Percentiles rank a stretch among this genome's conserved stretches.
Evolutionary conservation across 2,329 filamentous ascomycete species (phyloP).

Genomic region (Arthrinium puccinioides): DNA sequence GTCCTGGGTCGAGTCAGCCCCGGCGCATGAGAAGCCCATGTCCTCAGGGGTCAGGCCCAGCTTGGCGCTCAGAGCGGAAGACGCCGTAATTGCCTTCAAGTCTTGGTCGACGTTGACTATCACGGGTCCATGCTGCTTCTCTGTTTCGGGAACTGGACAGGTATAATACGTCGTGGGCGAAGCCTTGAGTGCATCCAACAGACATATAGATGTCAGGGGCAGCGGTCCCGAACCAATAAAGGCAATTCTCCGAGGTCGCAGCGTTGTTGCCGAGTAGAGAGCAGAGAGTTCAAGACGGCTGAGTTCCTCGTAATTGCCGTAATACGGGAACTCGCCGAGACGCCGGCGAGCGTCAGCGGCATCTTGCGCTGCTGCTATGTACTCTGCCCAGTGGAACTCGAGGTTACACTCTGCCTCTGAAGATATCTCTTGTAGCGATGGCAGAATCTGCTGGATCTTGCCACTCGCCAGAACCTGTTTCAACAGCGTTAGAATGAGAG

Average conservation of each 20-base stretch:
- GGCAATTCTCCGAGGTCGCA: slow-evolving; percentile 26
- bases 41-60: slow-evolving; percentile 19
- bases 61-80: slow-evolving; percentile 19
- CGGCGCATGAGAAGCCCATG: slow-evolving; percentile 30
- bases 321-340: slow-evolving; percentile 38
- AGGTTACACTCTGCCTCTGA: slow-evolving; percentile 35
- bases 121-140: background rate
- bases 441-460: slow-evolving; percentile 23
- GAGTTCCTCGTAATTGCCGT: slow-evolving; percentile 40
- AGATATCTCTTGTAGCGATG: slow-evolving; percentile 32
- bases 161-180: too few relatives aligned
- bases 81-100: slow-evolving; percentile 23
- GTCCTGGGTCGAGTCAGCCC: slow-evolving; percentile 16
- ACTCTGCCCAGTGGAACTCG: slow-evolving; percentile 34
- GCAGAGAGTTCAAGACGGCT: slow-evolving; percentile 36
- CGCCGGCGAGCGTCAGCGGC: slow-evolving; percentile 10
- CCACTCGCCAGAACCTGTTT: slow-evolving; percentile 25
- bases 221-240: slow-evolving; percentile 45
- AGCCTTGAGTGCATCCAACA: slow-evolving; percentile 25
- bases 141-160: too few relatives aligned
- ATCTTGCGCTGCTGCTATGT: slow-evolving; percentile 18
- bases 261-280: slow-evolving; percentile 25
- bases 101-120: slow-evolving; percentile 36
- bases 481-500: background rate
- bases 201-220: slow-evolving; percentile 38